Evolutionary conservation across 345 rosid species (phyloP).

Genomic region (Citropsis articulata): DNA sequence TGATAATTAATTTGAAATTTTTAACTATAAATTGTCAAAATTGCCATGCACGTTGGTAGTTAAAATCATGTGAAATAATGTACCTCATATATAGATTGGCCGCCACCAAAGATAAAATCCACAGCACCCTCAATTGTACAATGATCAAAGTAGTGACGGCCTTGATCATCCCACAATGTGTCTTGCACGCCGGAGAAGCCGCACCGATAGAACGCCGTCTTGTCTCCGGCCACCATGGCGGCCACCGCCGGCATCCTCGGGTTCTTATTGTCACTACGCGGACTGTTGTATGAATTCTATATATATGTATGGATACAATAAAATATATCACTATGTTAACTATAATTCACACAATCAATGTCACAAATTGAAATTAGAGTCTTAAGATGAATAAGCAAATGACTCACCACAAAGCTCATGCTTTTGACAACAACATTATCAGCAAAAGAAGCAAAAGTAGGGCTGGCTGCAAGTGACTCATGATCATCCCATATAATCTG

Average conservation of each 20-base stretch:
- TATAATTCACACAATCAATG: neutral
- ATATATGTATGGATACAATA: no score
- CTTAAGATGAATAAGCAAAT: neutral
- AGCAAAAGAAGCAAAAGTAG: conserved; percentile 67
- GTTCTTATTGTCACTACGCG: conserved; percentile 27
- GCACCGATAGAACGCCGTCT: conserved; percentile 49
- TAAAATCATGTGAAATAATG: neutral
- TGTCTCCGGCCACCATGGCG: conserved; percentile 65
- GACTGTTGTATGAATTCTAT: conserved; percentile 68
- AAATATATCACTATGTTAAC: neutral
- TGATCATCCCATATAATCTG: conserved; percentile 68
- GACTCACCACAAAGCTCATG: conserved; percentile 48
- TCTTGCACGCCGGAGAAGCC: conserved; percentile 71
- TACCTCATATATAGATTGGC: conserved; percentile 80
- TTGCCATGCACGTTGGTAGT: neutral
- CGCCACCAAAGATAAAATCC: conserved; percentile 82
- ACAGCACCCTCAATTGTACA: conserved; percentile 80
- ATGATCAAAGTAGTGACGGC: conserved; percentile 60
- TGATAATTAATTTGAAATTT: neutral
- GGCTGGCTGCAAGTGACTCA: conserved; percentile 33
- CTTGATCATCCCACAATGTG: conserved; percentile 71
- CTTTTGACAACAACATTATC: conserved; percentile 51
- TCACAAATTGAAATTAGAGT: no score
- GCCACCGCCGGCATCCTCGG: conserved; percentile 55
- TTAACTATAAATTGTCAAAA: neutral